A percentile compares a stretch with the other conserved stretches of the same genome.
These are phyloP conservation scores for Penicillium odoratum DNA, from an alignment of 495 filamentous ascomycete genomes.

Conservation along the genomic window DNA sequence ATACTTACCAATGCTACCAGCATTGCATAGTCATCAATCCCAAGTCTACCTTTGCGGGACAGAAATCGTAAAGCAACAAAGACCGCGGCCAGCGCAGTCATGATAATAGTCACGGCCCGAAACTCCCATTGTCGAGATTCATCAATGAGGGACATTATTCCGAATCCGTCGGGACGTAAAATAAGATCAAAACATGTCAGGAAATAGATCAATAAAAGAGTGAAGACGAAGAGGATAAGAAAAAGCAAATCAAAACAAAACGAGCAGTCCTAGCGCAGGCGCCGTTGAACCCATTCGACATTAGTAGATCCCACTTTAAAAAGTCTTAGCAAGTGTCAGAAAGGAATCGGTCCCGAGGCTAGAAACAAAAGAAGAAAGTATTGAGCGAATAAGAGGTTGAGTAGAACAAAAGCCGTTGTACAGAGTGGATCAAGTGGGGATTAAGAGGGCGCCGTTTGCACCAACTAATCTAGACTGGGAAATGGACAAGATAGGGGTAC, in stretches of 20 bases:
- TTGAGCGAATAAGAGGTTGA: background rate
- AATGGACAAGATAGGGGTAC: background rate
- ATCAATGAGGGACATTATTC: background rate
- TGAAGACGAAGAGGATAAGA: background rate
- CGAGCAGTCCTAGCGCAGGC: too few relatives aligned
- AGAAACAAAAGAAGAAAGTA: background rate
- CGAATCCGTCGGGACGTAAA: background rate
- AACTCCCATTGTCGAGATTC: constrained; percentile 11
- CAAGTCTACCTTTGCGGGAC: constrained; percentile 5
- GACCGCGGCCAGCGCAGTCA: constrained; percentile 14
- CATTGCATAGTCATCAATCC: constrained; percentile 15
- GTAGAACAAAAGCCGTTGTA: background rate
- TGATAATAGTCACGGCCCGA: constrained; percentile 12
- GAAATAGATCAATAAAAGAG: background rate
- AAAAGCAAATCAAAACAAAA: background rate
- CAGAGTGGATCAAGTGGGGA: background rate
- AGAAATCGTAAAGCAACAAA: constrained; percentile 18
- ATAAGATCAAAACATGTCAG: background rate
- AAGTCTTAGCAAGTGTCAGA: constrained; percentile 3
- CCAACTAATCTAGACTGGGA: too few relatives aligned
- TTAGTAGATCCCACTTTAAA: constrained; percentile 3
- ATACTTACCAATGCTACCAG: constrained; percentile 12
- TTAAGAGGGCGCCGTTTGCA: constrained; percentile 1
- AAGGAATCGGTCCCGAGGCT: background rate
- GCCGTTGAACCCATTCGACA: background rate